phyloP scores from a whole-genome alignment of 2,329 filamentous ascomycete genomes.

The Exophiala sp. region DNA sequence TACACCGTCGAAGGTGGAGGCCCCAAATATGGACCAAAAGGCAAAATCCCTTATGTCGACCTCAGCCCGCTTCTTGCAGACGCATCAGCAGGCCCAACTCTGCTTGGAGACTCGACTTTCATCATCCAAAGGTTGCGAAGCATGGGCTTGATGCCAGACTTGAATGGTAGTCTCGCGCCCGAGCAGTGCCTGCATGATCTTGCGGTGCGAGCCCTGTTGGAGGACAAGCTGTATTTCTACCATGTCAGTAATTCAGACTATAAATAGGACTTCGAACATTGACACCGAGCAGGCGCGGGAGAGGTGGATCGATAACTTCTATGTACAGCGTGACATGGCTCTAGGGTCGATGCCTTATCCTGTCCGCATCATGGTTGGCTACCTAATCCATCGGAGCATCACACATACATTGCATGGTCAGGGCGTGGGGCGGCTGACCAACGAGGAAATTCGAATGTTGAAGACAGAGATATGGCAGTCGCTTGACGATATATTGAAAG shows the following conservation, averaged over 20 bases:
- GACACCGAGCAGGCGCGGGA: constrained; percentile 39
- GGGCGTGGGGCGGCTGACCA: constrained; percentile 51
- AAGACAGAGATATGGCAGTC: constrained; percentile 53
- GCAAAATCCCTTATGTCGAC: constrained; percentile 60
- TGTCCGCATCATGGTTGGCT: constrained; percentile 50
- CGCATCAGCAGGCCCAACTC: constrained; percentile 17
- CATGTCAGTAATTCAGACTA: constrained; percentile 35
- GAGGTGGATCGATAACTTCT: constrained; percentile 59
- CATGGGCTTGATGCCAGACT: constrained; percentile 42
- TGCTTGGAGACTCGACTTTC: constrained; percentile 53
- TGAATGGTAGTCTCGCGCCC: constrained; percentile 46
- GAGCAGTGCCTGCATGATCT: constrained; percentile 48
- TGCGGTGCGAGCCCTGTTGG: constrained; percentile 53
- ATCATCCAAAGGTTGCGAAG: constrained; percentile 50
- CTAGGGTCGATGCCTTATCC: constrained; percentile 52
- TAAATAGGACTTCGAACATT: not conserved
- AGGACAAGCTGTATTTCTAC: constrained; percentile 61
- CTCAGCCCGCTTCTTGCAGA: constrained; percentile 21
- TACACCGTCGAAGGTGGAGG: constrained; percentile 51
- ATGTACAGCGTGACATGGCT: constrained; percentile 53
- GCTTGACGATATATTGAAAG: constrained; percentile 46
- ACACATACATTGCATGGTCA: constrained; percentile 52
- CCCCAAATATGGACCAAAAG: constrained; percentile 46
- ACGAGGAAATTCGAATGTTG: constrained; percentile 48
- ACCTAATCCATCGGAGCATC: constrained; percentile 46